Evolutionary conservation across 2,329 filamentous ascomycete genomes (phyloP).

Genomic region (Microsporum ferrugineum): DNA sequence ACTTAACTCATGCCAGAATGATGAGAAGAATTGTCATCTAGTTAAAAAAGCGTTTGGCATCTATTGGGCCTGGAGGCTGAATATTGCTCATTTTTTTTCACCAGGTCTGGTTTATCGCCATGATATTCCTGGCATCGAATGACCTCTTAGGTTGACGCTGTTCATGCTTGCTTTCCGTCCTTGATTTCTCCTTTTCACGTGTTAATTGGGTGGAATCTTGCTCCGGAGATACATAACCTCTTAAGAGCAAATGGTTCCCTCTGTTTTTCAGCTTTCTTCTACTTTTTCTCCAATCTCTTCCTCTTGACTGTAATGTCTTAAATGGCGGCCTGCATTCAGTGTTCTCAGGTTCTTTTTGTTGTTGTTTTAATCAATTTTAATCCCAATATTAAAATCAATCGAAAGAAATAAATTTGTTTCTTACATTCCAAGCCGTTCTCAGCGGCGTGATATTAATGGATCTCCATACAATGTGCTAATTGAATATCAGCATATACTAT

Average conservation of each 20-base stretch:
- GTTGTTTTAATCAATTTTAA: neutral
- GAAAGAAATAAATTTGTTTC: neutral
- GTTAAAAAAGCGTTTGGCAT: no score
- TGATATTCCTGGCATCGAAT: no score
- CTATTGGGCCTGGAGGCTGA: no score
- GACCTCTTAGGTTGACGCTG: no score
- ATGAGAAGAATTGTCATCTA: no score
- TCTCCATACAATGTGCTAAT: no score
- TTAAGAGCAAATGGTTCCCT: neutral
- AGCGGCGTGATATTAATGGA: no score
- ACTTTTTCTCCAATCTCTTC: neutral
- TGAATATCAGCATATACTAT: neutral
- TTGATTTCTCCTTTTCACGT: neutral
- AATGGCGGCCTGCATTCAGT: neutral
- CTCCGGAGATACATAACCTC: neutral
- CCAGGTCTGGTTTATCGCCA: no score
- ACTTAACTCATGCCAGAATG: no score
- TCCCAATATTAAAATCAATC: neutral
- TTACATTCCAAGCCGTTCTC: no score
- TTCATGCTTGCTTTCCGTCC: neutral
- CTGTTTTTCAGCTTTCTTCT: neutral
- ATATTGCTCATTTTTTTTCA: no score
- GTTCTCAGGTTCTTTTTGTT: neutral
- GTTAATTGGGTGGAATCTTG: neutral
- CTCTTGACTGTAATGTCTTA: neutral